Percentiles rank a stretch among this genome's conserved stretches.
Conservation (phyloP, 371 early-diverging fungal species). For the Ordospora colligata region DNA sequence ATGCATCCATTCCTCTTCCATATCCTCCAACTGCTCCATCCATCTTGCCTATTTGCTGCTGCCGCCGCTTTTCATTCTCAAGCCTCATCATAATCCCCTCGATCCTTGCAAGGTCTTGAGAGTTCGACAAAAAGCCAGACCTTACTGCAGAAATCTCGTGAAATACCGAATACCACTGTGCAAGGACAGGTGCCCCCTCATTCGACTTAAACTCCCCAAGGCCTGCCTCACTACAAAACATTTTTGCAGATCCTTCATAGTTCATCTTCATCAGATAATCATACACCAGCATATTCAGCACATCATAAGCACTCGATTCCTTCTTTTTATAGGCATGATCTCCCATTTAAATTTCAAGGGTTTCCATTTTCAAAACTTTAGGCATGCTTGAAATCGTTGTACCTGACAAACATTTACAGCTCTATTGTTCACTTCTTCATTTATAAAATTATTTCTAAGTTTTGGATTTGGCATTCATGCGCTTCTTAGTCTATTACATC, state of each 20-base stretch:
- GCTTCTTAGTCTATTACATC: too few species aligned
- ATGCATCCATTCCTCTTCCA: neutral
- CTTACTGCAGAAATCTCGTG: conserved; percentile 58
- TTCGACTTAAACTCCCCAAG: conserved; percentile 35
- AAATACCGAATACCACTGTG: conserved; percentile 59
- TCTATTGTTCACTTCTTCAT: too few species aligned
- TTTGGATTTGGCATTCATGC: too few species aligned
- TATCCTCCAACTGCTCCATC: neutral
- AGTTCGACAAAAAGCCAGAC: conserved; percentile 28
- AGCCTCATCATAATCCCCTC: conserved; percentile 56
- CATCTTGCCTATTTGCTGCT: conserved; percentile 29
- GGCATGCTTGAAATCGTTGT: neutral
- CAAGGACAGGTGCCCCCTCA: conserved; percentile 42
- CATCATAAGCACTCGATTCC: conserved; percentile 9
- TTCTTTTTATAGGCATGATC: conserved; percentile 34
- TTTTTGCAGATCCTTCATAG: conserved; percentile 50
- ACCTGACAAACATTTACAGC: too few species aligned
- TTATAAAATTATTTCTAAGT: too few species aligned
- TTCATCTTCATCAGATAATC: conserved; percentile 58
- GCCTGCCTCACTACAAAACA: conserved; percentile 51
- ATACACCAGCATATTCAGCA: conserved; percentile 48
- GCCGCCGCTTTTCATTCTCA: conserved; percentile 55
- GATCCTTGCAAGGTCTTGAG: conserved; percentile 30
- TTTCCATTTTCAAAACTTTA: conserved; percentile 4
- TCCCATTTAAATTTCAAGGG: conserved; percentile 17